Evolutionary conservation across 139 green algal genomes (phyloP).

Genomic region (Chlamydomonas urium): DNA sequence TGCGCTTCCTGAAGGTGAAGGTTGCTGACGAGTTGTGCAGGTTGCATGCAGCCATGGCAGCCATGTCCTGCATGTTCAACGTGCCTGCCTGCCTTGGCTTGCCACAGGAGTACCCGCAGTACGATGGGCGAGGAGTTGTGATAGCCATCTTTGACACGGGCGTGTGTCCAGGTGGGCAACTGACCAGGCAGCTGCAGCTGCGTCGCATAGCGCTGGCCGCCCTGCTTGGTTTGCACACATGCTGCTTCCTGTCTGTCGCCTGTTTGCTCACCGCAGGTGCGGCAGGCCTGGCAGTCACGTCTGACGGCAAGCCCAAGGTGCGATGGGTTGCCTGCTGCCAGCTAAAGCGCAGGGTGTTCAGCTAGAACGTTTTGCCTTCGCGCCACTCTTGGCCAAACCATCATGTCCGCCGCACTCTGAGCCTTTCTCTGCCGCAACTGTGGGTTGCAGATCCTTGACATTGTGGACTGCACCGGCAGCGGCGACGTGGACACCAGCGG

Average conservation of each 20-base stretch:
- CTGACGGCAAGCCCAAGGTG: slow-evolving; percentile 80
- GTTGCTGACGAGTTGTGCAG: neutral
- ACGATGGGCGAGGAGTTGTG: slow-evolving; percentile 75
- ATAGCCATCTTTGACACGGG: slow-evolving; percentile 90
- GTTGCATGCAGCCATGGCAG: neutral
- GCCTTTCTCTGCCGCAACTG: neutral
- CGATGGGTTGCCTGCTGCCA: neutral
- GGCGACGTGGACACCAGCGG: slow-evolving; percentile 83
- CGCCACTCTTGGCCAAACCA: neutral
- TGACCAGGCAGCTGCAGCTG: slow-evolving; percentile 1
- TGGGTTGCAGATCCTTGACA: neutral
- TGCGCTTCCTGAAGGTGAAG: slow-evolving; percentile 49
- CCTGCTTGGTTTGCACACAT: neutral
- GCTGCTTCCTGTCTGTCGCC: neutral
- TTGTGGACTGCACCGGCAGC: slow-evolving; percentile 79
- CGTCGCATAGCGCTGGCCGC: neutral
- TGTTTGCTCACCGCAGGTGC: slow-evolving; percentile 38
- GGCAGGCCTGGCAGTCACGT: slow-evolving; percentile 71
- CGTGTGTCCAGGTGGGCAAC: slow-evolving; percentile 37
- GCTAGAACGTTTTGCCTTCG: neutral
- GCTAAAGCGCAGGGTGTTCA: neutral
- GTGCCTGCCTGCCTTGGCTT: neutral
- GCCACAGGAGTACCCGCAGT: slow-evolving; percentile 56
- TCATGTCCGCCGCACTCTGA: neutral
- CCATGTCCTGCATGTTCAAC: neutral